Evolutionary conservation across 805 yeast genomes (phyloP), one percentile per base, ranked within the genome.

Genomic region (Pichia thaimueangensis): DNA sequence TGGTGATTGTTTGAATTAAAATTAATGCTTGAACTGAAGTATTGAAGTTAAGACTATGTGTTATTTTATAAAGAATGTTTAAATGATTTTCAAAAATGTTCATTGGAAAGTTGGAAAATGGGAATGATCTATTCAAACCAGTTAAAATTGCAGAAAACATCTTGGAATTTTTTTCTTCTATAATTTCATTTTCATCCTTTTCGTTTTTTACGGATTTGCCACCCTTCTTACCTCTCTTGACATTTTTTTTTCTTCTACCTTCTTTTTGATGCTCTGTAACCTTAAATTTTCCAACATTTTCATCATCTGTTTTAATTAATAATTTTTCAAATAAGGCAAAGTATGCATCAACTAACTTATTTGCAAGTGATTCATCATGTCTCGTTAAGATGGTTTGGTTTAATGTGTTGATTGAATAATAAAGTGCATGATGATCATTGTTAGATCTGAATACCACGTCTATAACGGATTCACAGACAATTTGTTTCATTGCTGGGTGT

Each of bases 91-190:
- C 76, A 57, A 82, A 86, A 6, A 76, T 74, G 23, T 82, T 80
- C 30, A 78, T 73, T 15, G 87, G 80, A 42, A 93, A 68, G 49
- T 78, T 73, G 2, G 95, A 80, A 60, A 86, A 93, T 42, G 97
- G 97, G 71, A 86, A 91, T 0, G 97, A 89, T 65, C 98, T 84
- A 61, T 93, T 93, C 45, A 93, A 75, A 52, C 98, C 98, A 1
- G 98, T 87, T 51, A 93, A 74, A 43, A 93, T 73, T 13, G 96
- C 96, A 23, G 96, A 80, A 54, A 91, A 86, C 53, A 91, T 65
- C 55, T 85, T 86, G 34, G 94, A 74, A 55, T 81, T 84, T 54
- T 82, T 86, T 59, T 93, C 97, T 56, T 87, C 86, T 19, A 68
- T 47, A 1, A 82, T 64, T 52, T 84, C 91, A 33, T 64, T 66